These are phyloP conservation scores for Colletotrichum sp. DNA, from an alignment of 2,329 filamentous ascomycete species.

Conservation along the genomic window DNA sequence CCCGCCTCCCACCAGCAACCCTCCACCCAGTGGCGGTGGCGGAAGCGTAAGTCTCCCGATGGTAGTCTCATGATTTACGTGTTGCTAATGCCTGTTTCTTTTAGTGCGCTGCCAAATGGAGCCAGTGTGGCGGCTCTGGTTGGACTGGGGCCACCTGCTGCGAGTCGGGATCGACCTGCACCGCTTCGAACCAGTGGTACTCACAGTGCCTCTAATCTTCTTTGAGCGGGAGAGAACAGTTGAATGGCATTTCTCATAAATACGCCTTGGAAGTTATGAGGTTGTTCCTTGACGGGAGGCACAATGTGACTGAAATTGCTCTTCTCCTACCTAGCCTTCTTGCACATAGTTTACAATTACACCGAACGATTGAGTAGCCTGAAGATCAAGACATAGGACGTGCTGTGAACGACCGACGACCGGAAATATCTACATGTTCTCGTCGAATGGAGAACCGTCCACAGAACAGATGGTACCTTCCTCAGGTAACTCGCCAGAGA, in stretches of 20 bases:
- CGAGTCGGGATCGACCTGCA: slow-evolving; percentile 25
- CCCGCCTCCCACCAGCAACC: background rate
- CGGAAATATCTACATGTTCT: background rate
- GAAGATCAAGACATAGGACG: too few relatives aligned
- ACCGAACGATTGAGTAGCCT: background rate
- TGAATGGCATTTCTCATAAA: background rate
- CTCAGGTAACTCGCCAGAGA: background rate
- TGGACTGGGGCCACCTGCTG: slow-evolving; percentile 30
- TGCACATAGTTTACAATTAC: background rate
- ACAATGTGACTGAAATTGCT: accelerated
- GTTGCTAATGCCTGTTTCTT: background rate
- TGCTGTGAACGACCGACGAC: background rate
- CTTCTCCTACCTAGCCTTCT: background rate
- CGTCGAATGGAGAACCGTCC: background rate
- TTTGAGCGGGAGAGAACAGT: background rate
- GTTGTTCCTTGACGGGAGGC: background rate
- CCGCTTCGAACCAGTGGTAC: slow-evolving; percentile 27
- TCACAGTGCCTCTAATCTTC: slow-evolving; percentile 24
- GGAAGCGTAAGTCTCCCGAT: background rate
- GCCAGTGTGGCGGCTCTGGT: slow-evolving; percentile 27
- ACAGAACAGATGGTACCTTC: background rate
- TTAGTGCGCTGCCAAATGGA: slow-evolving; percentile 24
- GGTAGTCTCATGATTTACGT: accelerated
- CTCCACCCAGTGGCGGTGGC: background rate
- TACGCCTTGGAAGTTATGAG: background rate